phyloP scores from a whole-genome alignment of 2,329 filamentous ascomycete genomes.

The Pseudopithomyces chartarum region DNA sequence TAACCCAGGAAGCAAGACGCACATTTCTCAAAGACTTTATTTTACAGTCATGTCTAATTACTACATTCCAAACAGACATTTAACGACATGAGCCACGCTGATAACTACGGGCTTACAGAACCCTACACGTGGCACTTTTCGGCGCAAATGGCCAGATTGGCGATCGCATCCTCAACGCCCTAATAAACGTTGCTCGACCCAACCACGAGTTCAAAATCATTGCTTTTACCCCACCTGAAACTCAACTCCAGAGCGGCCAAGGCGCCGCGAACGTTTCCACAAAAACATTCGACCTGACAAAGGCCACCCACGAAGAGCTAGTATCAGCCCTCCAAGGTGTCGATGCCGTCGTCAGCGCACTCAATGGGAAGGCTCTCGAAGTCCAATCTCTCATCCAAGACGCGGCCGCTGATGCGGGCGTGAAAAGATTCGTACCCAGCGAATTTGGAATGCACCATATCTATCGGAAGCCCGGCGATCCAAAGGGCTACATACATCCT shows the following conservation, averaged over 20 bases:
- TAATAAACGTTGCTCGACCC: conserved; percentile 3
- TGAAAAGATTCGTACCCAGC: conserved; percentile 32
- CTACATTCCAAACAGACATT: too few species aligned
- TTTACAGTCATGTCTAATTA: too few species aligned
- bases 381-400: conserved; percentile 27
- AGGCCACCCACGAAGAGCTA: conserved; percentile 14
- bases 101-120: neutral
- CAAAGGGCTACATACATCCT: conserved; percentile 24
- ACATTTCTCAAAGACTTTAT: too few species aligned
- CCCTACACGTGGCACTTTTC: conserved; percentile 12
- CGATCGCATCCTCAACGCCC: conserved; percentile 10
- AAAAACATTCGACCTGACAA: too few species aligned
- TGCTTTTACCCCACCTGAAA: too few species aligned
- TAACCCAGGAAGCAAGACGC: too few species aligned
- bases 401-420: conserved; percentile 27
- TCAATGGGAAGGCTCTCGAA: conserved; percentile 25
- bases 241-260: too few species aligned
- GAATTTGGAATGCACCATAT: conserved; percentile 33
- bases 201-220: conserved; percentile 17
- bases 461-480: conserved; percentile 23
- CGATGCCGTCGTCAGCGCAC: conserved; percentile 27
- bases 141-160: conserved; percentile 21
- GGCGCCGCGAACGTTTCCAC: too few species aligned
- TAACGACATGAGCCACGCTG: neutral
- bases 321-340: conserved; percentile 18